Evolutionary conservation across 2,329 filamentous ascomycete genomes (phyloP), one percentile per base, ranked within the genome.

Genomic region (Paecilomyces formosus): DNA sequence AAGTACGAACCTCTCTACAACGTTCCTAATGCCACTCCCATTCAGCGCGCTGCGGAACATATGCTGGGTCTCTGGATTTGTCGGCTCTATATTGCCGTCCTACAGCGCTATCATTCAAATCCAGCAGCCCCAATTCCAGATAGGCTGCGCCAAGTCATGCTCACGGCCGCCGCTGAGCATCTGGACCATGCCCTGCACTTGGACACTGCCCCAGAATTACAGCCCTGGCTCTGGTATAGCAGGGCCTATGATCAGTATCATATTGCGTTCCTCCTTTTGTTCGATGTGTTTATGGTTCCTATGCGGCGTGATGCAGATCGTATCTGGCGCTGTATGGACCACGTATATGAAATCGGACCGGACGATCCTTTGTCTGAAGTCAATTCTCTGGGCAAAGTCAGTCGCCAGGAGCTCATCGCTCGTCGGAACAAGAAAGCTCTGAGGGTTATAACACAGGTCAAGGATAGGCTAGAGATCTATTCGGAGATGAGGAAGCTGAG

Each of bases 241-340:
- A 87, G 88, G 3, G 87, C 88, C 5, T 83, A 88, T 62, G 86
- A 89, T 61, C 88, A 90, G 68, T 90, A 87, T 69, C 88, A 91
- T 66, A 81, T 82, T 3, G 86, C 88, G 0, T 78, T 92, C 31
- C 78, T 92, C 1, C 76, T 92, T 22, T 78, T 89, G 6, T 82
- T 84, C 22, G 88, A 92, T 68, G 74, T 90, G 3, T 88, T 85
- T 67, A 80, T 81, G 53, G 79, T 80, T 49, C 82, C 85, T 0
- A 74, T 80, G 56, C 78, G 81, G 54, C 79, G 79, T 55, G 81
- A 88, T 60, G 84, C 85, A 1, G 80, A 82, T 24, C 81, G 88
- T 8, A 88, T 90, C 59, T 90, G 88, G 88, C 75, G 77, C 33
- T 88, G 85, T 65, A 76, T 90, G 26, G 87, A 92, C 67, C 91